Percentiles rank a stretch among this genome's conserved stretches.
Evolutionary conservation across 495 filamentous ascomycete genomes (phyloP).

Genomic region (Aspergillus coremiiformis): DNA sequence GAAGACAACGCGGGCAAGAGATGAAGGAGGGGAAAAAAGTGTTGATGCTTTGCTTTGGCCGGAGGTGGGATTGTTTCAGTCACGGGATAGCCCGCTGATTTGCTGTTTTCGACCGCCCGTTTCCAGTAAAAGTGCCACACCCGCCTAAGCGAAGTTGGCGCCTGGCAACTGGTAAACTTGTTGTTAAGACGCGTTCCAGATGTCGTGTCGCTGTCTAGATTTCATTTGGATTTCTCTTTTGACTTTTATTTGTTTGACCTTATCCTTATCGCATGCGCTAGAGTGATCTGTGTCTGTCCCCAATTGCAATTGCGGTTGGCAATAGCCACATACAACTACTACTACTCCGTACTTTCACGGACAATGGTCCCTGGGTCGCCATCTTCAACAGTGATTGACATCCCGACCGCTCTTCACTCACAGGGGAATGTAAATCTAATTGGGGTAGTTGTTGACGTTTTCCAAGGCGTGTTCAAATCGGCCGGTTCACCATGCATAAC

Average conservation of each 20-base stretch:
- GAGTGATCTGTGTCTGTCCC: not conserved
- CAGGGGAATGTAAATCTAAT: conserved; percentile 33
- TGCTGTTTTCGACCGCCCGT: conserved; percentile 16
- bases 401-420: conserved; percentile 29
- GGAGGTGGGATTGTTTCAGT: conserved; percentile 19
- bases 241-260: not conserved
- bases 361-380: not conserved
- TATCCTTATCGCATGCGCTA: not conserved
- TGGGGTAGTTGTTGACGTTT: conserved; percentile 43
- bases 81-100: conserved; percentile 13
- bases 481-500: conserved; percentile 33
- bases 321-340: not conserved
- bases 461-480: conserved; percentile 20
- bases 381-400: conserved; percentile 12
- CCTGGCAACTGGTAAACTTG: not conserved
- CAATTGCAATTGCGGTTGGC: not conserved
- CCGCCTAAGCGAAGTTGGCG: conserved; percentile 27
- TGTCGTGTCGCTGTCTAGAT: not conserved
- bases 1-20: conserved; percentile 10
- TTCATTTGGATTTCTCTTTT: not conserved
- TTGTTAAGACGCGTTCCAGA: not conserved
- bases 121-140: conserved; percentile 15
- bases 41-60: conserved; percentile 13
- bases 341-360: no score
- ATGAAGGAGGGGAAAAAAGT: conserved; percentile 23